Evolutionary conservation across 768 basidiomycete genomes (phyloP).

Genomic region (Rickenella mellea): DNA sequence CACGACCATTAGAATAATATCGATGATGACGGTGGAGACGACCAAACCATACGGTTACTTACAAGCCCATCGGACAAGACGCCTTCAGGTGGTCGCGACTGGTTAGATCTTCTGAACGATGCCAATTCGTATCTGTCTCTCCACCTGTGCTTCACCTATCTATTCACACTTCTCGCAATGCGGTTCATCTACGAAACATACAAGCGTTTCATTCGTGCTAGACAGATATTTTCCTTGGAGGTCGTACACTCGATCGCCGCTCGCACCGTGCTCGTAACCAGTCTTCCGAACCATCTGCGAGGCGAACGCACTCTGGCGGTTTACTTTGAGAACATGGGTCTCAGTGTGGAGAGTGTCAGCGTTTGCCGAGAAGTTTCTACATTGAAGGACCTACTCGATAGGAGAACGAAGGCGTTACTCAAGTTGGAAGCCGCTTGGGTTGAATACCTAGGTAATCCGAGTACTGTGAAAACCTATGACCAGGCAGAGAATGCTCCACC

Average conservation of each 20-base stretch:
- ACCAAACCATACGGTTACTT: slow-evolving; percentile 32
- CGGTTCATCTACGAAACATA: slow-evolving; percentile 87
- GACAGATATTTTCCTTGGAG: slow-evolving; percentile 91
- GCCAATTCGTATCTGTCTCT: slow-evolving; percentile 83
- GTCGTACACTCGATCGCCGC: slow-evolving; percentile 92
- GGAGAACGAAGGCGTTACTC: slow-evolving; percentile 71
- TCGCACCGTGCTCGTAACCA: slow-evolving; percentile 82
- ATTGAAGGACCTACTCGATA: slow-evolving; percentile 64
- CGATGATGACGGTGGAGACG: slow-evolving; percentile 43
- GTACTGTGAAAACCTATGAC: slow-evolving; percentile 73
- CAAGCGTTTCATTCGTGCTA: slow-evolving; percentile 75
- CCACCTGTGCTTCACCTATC: slow-evolving; percentile 88
- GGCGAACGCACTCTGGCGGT: slow-evolving; percentile 81
- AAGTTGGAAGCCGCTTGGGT: slow-evolving; percentile 82
- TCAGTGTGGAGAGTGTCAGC: slow-evolving; percentile 87
- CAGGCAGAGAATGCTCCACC: slow-evolving; percentile 49
- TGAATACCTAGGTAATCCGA: slow-evolving; percentile 90
- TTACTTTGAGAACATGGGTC: slow-evolving; percentile 85
- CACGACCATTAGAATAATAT: slow-evolving; percentile 49
- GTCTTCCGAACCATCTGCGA: slow-evolving; percentile 75
- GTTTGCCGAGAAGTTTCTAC: slow-evolving; percentile 77
- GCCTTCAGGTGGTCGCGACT: slow-evolving; percentile 39
- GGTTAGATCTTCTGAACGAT: slow-evolving; percentile 86
- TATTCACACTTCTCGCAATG: slow-evolving; percentile 83
- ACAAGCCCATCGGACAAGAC: slow-evolving; percentile 31